These are phyloP conservation scores for Quercus mongolica DNA, from an alignment of 306 rosid species.

Conservation along the genomic window DNA sequence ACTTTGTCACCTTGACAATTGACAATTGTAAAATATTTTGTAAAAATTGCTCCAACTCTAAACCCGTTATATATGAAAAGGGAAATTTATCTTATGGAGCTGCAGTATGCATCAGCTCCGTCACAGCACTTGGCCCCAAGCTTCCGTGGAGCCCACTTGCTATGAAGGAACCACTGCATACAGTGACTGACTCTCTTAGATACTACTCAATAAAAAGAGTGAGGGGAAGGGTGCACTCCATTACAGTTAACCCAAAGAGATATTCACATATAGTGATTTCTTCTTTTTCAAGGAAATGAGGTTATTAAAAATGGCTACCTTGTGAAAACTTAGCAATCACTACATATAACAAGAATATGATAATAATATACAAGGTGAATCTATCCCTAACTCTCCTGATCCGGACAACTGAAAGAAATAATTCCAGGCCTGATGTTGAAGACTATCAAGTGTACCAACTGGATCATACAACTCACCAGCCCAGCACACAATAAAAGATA, in stretches of 20 bases:
- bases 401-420: conserved; percentile 46
- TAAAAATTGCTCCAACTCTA: too few relatives aligned
- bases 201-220: not conserved
- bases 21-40: too few relatives aligned
- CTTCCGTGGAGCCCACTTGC: too few relatives aligned
- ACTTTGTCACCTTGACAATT: too few relatives aligned
- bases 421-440: conserved; percentile 37
- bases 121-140: too few relatives aligned
- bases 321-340: conserved; percentile 37
- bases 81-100: too few relatives aligned
- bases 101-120: too few relatives aligned
- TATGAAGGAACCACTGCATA: too few relatives aligned
- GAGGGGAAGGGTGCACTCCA: not conserved
- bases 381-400: conserved; percentile 64
- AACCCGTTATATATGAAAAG: too few relatives aligned
- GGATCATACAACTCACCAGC: conserved; percentile 52
- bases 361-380: conserved; percentile 54
- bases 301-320: conserved; percentile 42
- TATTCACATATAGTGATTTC: conserved; percentile 40
- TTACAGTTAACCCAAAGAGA: conserved; percentile 6
- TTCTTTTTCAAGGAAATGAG: conserved; percentile 11
- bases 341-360: conserved; percentile 21
- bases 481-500: conserved; percentile 34
- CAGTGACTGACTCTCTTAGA: too few relatives aligned
- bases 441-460: conserved; percentile 31